A percentile compares a stretch with the other conserved stretches of the same genome.
These are phyloP conservation scores for Colletotrichum simmondsii DNA, from an alignment of 2,329 filamentous ascomycete species.

Conservation along the genomic window DNA sequence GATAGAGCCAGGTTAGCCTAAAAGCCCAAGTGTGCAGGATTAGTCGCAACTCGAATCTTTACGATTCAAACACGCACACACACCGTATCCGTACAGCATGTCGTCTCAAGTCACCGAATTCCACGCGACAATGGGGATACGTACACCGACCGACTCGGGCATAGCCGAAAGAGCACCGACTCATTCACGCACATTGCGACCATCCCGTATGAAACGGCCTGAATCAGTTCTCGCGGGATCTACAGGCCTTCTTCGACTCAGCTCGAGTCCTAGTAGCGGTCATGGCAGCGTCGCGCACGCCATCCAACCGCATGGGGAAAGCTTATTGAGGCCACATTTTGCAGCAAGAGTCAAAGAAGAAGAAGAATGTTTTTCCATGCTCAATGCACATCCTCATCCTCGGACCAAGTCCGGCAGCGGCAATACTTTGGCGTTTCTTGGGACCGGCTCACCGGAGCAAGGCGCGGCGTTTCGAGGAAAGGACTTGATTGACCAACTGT, in stretches of 20 bases:
- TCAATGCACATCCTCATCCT: background rate
- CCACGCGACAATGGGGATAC: conserved; percentile 16
- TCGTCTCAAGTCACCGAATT: conserved; percentile 24
- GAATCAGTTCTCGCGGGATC: conserved; percentile 28
- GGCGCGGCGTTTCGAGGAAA: conserved; percentile 18
- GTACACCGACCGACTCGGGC: conserved; percentile 14
- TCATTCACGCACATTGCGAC: conserved; percentile 14
- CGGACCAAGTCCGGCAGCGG: conserved; percentile 9
- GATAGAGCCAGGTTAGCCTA: too few relatives aligned
- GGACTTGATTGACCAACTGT: conserved; percentile 19
- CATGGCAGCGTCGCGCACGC: background rate
- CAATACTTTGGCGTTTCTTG: conserved; percentile 17
- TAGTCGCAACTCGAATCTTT: conserved; percentile 3
- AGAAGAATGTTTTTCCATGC: background rate
- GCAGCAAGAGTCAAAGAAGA: background rate
- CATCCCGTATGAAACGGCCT: conserved; percentile 29
- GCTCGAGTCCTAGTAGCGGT: background rate
- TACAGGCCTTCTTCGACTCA: background rate
- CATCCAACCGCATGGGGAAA: background rate
- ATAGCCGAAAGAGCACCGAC: conserved; percentile 6
- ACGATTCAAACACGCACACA: conserved; percentile 4
- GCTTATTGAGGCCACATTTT: background rate
- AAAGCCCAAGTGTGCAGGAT: too few relatives aligned
- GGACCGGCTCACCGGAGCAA: background rate
- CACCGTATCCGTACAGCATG: background rate